Percentiles rank a stretch among this genome's conserved stretches.
These are phyloP conservation scores for Pisolithus tinctorius DNA, from an alignment of 768 basidiomycete genomes.

Conservation along the genomic window DNA sequence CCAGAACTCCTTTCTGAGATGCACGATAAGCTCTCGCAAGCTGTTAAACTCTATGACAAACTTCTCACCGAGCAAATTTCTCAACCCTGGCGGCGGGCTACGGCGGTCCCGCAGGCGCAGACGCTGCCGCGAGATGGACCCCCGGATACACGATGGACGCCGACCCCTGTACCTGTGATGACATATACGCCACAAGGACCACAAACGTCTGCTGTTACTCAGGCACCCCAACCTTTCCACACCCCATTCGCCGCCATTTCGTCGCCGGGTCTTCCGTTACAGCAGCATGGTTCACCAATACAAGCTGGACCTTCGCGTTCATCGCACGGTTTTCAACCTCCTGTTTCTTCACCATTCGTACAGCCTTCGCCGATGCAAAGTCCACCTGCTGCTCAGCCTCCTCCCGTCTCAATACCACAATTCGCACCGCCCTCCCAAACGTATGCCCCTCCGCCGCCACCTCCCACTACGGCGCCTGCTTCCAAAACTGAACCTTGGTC, in stretches of 20 bases:
- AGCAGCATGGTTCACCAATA: constrained; percentile 8
- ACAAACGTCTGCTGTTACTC: constrained; percentile 11
- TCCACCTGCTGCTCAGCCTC: constrained; percentile 4
- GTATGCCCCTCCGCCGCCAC: constrained; percentile 10
- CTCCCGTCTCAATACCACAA: constrained; percentile 17
- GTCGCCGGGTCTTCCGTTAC: constrained; percentile 7
- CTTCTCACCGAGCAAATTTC: constrained; percentile 79
- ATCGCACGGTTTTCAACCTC: constrained; percentile 9
- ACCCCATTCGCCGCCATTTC: neutral
- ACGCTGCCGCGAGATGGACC: constrained; percentile 25
- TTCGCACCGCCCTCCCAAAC: constrained; percentile 4
- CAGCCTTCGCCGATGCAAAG: constrained; percentile 3
- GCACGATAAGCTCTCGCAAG: constrained; percentile 90
- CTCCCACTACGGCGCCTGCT: neutral
- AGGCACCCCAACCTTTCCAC: neutral
- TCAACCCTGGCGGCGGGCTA: constrained; percentile 51
- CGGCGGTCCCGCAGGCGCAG: constrained; percentile 14
- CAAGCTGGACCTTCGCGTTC: constrained; percentile 7
- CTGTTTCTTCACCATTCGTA: neutral
- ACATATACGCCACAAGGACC: neutral
- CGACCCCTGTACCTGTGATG: neutral
- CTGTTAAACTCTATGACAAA: constrained; percentile 87
- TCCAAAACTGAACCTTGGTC: constrained; percentile 16
- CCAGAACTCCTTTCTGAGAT: constrained; percentile 85
- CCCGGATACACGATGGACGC: neutral